A percentile compares a stretch with the other conserved stretches of the same genome.
phyloP scores from a whole-genome alignment of 2,329 filamentous ascomycete species.

The Thielaviopsis ethacetica region DNA sequence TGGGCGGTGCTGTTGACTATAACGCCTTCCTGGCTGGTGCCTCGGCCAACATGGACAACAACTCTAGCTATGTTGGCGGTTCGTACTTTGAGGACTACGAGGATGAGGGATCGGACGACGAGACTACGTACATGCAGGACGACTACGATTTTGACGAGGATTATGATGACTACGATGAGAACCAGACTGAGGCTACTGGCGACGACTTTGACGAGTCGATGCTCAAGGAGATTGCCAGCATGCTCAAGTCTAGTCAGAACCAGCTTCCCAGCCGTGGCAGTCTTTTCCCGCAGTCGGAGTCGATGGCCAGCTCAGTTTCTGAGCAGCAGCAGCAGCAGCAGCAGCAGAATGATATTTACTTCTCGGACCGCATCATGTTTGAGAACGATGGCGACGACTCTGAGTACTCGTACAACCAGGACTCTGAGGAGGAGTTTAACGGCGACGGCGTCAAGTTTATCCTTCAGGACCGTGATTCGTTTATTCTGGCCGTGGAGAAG shows the following conservation, averaged over 20 bases:
- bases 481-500: slow-evolving; percentile 4
- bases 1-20: slow-evolving; percentile 23
- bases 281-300: slow-evolving; percentile 24
- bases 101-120: slow-evolving; percentile 28
- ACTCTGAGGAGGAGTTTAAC: slow-evolving; percentile 14
- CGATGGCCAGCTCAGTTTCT: slow-evolving; percentile 4
- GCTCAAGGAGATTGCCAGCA: slow-evolving; percentile 46
- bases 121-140: slow-evolving; percentile 20
- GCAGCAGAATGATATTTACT: neutral
- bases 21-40: slow-evolving; percentile 20
- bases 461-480: slow-evolving; percentile 9
- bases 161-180: slow-evolving; percentile 19
- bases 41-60: slow-evolving; percentile 20
- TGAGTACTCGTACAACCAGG: slow-evolving; percentile 17
- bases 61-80: slow-evolving; percentile 20
- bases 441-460: slow-evolving; percentile 4
- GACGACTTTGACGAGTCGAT: slow-evolving; percentile 45
- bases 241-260: slow-evolving; percentile 35
- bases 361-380: slow-evolving; percentile 6
- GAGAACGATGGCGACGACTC: slow-evolving; percentile 21
- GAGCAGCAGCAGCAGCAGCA: neutral
- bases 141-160: slow-evolving; percentile 20
- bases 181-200: slow-evolving; percentile 24
- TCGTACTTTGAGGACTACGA: slow-evolving; percentile 47
- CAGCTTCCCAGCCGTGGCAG: slow-evolving; percentile 31